These are phyloP conservation scores for Candida namnaoensis DNA, from an alignment of 805 yeast genomes.

Conservation along the genomic window DNA sequence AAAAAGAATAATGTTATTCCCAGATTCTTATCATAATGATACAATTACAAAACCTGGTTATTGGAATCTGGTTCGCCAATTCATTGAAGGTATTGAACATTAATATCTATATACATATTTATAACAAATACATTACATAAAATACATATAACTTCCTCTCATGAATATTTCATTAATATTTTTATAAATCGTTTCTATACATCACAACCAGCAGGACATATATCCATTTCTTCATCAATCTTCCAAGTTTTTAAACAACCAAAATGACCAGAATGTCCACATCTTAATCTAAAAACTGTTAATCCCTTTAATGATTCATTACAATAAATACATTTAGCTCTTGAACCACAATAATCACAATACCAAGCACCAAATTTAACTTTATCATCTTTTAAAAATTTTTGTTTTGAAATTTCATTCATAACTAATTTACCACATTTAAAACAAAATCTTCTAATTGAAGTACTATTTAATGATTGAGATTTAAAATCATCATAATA, in stretches of 20 bases:
- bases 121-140: too few relatives aligned
- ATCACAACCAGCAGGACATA: constrained; percentile 67
- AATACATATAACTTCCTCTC: too few relatives aligned
- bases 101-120: not conserved
- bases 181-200: not conserved
- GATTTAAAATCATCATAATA: constrained; percentile 14
- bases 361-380: constrained; percentile 70
- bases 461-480: constrained; percentile 19
- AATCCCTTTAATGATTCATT: constrained; percentile 69
- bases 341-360: constrained; percentile 63
- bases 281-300: constrained; percentile 47
- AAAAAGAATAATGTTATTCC: constrained; percentile 48
- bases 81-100: constrained; percentile 24
- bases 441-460: constrained; percentile 50
- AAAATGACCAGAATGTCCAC: constrained; percentile 87
- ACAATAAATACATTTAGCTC: constrained; percentile 55
- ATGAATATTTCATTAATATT: not conserved
- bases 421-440: constrained; percentile 49
- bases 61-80: constrained; percentile 62
- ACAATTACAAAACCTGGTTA: constrained; percentile 68
- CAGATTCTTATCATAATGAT: constrained; percentile 71
- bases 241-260: constrained; percentile 79
- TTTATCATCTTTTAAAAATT: constrained; percentile 18
- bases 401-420: constrained; percentile 46
- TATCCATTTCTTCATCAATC: constrained; percentile 47